These are phyloP conservation scores for Solidago caesia DNA, from an alignment of 129 eudicot genomes.

Conservation along the genomic window DNA sequence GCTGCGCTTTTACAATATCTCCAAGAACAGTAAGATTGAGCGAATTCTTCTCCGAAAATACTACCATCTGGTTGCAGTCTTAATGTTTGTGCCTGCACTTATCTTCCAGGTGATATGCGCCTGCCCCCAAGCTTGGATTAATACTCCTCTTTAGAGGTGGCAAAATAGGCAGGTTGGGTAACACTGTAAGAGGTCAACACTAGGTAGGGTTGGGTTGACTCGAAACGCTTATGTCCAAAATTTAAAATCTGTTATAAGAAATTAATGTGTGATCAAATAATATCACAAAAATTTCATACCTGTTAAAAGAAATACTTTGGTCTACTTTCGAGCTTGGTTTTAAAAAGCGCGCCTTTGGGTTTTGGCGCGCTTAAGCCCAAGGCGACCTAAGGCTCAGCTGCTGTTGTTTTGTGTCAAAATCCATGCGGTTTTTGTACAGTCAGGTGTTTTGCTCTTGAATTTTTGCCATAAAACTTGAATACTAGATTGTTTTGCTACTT, in stretches of 20 bases:
- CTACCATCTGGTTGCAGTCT: conserved; percentile 89
- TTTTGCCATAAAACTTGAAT: too few species aligned
- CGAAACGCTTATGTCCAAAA: too few species aligned
- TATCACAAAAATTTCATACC: too few species aligned
- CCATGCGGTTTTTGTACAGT: too few species aligned
- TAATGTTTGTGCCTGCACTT: conserved; percentile 93
- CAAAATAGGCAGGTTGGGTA: conserved; percentile 13
- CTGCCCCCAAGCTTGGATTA: conserved; percentile 8
- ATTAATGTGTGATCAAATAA: too few species aligned
- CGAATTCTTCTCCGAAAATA: conserved; percentile 95
- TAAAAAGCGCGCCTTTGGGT: too few species aligned
- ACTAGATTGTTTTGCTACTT: too few species aligned
- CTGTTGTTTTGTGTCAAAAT: too few species aligned
- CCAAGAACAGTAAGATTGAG: conserved; percentile 90
- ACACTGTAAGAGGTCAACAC: background rate
- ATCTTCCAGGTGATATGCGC: conserved; percentile 64
- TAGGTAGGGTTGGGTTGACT: background rate
- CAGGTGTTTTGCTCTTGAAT: too few species aligned
- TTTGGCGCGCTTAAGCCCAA: too few species aligned
- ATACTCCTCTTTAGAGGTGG: background rate
- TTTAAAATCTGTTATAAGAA: too few species aligned
- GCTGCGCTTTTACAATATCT: conserved; percentile 60
- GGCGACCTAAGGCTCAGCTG: too few species aligned
- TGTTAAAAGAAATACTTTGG: background rate
- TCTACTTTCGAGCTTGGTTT: background rate